Evolutionary conservation across 352 stramenopile species (phyloP), one percentile per base, ranked within the genome.

Genomic region (Halophytophthora polymorphica): DNA sequence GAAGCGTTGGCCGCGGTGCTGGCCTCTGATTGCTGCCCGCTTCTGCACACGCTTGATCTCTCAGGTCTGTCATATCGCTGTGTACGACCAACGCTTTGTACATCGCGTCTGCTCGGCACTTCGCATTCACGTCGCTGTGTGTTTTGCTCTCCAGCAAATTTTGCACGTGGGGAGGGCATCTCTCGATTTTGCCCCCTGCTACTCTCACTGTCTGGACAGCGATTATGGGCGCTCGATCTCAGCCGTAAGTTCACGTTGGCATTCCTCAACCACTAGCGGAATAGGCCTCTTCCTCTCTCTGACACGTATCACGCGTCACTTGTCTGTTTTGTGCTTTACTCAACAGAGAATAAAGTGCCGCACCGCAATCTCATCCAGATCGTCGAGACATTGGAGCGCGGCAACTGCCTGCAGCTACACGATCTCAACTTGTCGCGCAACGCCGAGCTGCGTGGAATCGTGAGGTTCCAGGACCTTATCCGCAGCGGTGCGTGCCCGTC

Each of bases 381-480:
- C 12, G 64, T 55, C 13, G 72, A 86, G 17, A 67, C 66, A 28
- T 41, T 88, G 10, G n/a, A 40, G n/a, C 44, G 44, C 19, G 57
- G 66, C 21, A 58, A 68, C 12, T 85, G 68, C 52, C 44, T 50
- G 3, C 58, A 83, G 37, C 65, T 88, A 2, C 67, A 78, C 28
- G 46, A 73, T 3, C 68, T 88, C 37, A 80, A 86, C 34, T 53
- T 88, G 17, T 69, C 77, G 6, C 55, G 65, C 12, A 86, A 88
- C 34, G 18, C 67, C 2, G 50, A 61, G 23, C 22, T 78, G 14
- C 59, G 56, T 37, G 77, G 63, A 7, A 67, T 88, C 31, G 59
- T 69, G 2, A 63, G 61, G 18, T 86, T 82, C 19, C 68, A 86
- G 37, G 45, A 88, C 56, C 56, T 83, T 47, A 84, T 84, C 29